Base-by-base conservation (phyloP, 2,329 filamentous ascomycete genomes). In the Fusarium protoensiforme region DNA sequence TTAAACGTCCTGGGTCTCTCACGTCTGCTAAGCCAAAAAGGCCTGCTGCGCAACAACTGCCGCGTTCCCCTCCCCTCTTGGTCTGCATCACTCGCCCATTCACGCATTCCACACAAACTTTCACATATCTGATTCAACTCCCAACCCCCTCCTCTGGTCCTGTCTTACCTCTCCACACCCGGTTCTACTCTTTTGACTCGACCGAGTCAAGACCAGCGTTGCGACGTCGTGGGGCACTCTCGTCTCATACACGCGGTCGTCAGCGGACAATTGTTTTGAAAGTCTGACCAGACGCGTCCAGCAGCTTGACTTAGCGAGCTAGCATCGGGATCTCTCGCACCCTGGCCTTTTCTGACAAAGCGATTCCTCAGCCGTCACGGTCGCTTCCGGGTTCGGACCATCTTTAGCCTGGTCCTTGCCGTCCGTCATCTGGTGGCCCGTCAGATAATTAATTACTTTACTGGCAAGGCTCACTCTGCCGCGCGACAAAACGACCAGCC, bases 401-500 rank as follows among this genome's bases (percentile, higher is more conserved):
- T 57, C 38, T 35, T 65, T 65, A 35, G 20, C 61, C 62, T 63
- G 31, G 48, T 29, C 48, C 41, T 62, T 61, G 43, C 46, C 46
- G 22, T 27, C 43, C 53, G 46, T 56, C 24, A 43, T 57, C 60
- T 62, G 61, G 57, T 60, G 61, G 39, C 58, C 56, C 51, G 58
- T 59, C 51, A 66, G 51, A 24, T 57, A 56, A 59, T 70, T 68
- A 36, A 51, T 51, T 29, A 29, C 46, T 29, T 48, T 29, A 18
- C 46, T 48, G 24, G 43, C 43, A 64, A 69, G 54, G 54, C 61
- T 43, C 68, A 64, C 71, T 67, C 64, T 73, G 65, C 74, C 72
- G 75, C 75, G 75, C 73, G 63, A 76, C 67, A 75, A 74, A 66
- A 48, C 43, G 43, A 64, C 65, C 63, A 74, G 68, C 72, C 69